Evolutionary conservation across 164 flowering plant genomes (phyloP), one percentile per base, ranked within the genome.

Genomic region (Chimonanthus praecox): DNA sequence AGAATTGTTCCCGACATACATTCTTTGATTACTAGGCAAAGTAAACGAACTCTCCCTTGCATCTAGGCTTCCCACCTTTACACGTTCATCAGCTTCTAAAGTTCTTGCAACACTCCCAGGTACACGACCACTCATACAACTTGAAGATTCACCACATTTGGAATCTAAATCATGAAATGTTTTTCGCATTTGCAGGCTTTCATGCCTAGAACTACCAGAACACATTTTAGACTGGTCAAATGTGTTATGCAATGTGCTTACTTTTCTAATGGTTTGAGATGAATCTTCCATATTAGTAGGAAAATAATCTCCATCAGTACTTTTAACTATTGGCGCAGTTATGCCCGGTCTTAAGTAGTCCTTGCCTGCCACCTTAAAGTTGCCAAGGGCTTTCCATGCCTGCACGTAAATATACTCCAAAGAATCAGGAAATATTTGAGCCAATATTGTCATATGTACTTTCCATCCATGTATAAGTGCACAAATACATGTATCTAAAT

Each of bases 371-470:
- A 81, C 70, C 74, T 84, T 80, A 74, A 89, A 84, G 73, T 78
- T 82, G 47, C 92, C 90, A 72, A 94, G 89, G 72, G 79, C 79
- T 73, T 83, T 79, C 97, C 98, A 94, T 64, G 96, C 97, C 99
- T 96, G 90, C 78, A 75, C 79, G 82, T 72, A 6, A 33, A 64
- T 20, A 33, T 3, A 7, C 9, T 20, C 33, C 58, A 68, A 15
- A 49, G 33, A 49, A 46, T 64, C 68, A 47, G 67, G 33, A n/a
- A 18, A 71, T 58, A 13, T 45, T 11, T 43, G 16, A 45, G 45
- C 45, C 5, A 3, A 43, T 6, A 66, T 44, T 44, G 33, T 33
- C 33, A 45, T 49, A 16, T 15, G 46, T 49, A 48, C 20, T 44
- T 5, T 47, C 21, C 58, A 64, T 47, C 21, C 20, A 65, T 33